These are phyloP conservation scores for Meyerozyma sp. DNA, from an alignment of 1,139 yeast genomes.

Conservation along the genomic window DNA sequence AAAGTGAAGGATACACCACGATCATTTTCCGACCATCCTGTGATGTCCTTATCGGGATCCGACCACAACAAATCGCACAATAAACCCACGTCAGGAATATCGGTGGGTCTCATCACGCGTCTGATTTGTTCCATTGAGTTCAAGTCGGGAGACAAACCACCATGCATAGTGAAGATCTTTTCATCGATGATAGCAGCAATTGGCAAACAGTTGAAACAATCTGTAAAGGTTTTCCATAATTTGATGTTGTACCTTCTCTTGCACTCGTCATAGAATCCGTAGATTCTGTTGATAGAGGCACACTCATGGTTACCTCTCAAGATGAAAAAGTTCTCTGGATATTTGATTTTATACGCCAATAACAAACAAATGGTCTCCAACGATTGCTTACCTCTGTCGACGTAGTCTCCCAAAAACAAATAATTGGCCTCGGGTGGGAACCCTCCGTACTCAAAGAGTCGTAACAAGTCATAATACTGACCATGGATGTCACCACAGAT, in stretches of 20 bases:
- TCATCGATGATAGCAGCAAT: conserved; percentile 97
- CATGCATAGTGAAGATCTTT: conserved; percentile 97
- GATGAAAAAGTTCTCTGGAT: conserved; percentile 94
- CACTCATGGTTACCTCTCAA: conserved; percentile 97
- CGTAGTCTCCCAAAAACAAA: conserved; percentile 92
- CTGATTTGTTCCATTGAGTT: conserved; percentile 97
- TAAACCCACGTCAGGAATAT: conserved; percentile 94
- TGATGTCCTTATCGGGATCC: conserved; percentile 95
- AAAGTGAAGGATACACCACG: conserved; percentile 97
- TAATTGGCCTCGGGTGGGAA: conserved; percentile 99
- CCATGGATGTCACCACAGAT: conserved; percentile 96
- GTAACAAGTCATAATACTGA: conserved; percentile 90
- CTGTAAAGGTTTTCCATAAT: conserved; percentile 97
- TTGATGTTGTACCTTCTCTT: conserved; percentile 95
- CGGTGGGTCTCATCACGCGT: conserved; percentile 98
- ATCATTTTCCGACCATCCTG: conserved; percentile 98
- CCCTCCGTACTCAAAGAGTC: conserved; percentile 96
- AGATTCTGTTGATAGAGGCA: conserved; percentile 94
- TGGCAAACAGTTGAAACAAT: conserved; percentile 96
- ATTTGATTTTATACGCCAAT: conserved; percentile 92
- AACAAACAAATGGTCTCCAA: conserved; percentile 89
- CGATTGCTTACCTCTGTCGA: conserved; percentile 97
- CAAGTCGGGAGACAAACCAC: conserved; percentile 94
- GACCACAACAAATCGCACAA: conserved; percentile 96
- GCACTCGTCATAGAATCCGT: conserved; percentile 97